Conservation (phyloP, 352 stramenopile genomes). For the Pythium aphanidermatum region DNA sequence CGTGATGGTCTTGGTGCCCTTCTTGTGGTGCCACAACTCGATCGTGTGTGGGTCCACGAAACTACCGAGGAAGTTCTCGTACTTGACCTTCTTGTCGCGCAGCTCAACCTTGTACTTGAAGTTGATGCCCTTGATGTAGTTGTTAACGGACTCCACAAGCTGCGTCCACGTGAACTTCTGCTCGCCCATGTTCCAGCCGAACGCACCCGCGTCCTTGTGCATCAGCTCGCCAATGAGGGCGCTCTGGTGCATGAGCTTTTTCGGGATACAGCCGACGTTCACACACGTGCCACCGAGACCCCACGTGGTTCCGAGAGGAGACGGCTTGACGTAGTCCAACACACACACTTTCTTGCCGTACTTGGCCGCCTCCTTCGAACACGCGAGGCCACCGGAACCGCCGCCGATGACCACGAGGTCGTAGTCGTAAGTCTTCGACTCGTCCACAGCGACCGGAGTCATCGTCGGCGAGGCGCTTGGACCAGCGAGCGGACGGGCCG, state of each 20-base stretch:
- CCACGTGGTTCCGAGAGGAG: slow-evolving; percentile 84
- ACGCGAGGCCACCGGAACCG: slow-evolving; percentile 88
- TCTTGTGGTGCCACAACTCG: slow-evolving; percentile 84
- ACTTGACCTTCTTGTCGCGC: slow-evolving; percentile 93
- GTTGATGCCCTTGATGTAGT: slow-evolving; percentile 97
- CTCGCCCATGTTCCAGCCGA: slow-evolving; percentile 73
- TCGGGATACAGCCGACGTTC: slow-evolving; percentile 99
- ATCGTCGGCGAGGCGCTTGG: slow-evolving; percentile 13
- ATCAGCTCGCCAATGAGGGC: slow-evolving; percentile 88
- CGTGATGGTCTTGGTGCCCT: slow-evolving; percentile 89
- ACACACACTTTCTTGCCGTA: slow-evolving; percentile 94
- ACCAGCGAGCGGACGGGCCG: slow-evolving; percentile 5
- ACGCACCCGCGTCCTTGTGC: slow-evolving; percentile 78
- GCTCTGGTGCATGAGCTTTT: slow-evolving; percentile 99
- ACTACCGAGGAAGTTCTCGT: slow-evolving; percentile 91
- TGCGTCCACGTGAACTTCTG: slow-evolving; percentile 87
- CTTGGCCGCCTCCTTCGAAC: slow-evolving; percentile 91
- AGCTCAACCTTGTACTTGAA: slow-evolving; percentile 98
- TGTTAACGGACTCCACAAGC: slow-evolving; percentile 91
- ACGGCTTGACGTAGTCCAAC: slow-evolving; percentile 94
- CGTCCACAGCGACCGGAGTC: slow-evolving; percentile 12
- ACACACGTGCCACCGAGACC: slow-evolving; percentile 96
- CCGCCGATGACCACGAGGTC: slow-evolving; percentile 81
- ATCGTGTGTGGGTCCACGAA: slow-evolving; percentile 94
- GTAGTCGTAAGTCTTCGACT: slow-evolving; percentile 60